Evolutionary conservation across 225 moss, liverwort and hornwort genomes (phyloP).

Genomic region (Polytrichum formosum): DNA sequence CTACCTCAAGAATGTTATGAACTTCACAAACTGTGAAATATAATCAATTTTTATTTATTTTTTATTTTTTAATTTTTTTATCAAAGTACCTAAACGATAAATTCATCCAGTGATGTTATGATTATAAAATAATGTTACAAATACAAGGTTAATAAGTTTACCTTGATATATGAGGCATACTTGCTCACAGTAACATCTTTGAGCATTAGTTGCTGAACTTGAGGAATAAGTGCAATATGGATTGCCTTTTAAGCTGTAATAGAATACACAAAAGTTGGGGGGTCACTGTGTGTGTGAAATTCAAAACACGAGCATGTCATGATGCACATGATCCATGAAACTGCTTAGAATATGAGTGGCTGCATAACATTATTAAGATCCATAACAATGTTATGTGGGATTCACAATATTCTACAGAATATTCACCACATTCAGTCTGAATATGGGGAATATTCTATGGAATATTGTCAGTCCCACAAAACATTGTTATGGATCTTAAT

Average conservation of each 20-base stretch:
- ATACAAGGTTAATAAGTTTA: background rate
- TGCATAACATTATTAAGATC: too few relatives aligned
- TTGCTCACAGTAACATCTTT: slow-evolving; percentile 37
- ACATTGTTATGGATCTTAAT: too few relatives aligned
- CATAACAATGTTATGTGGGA: too few relatives aligned
- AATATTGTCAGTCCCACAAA: too few relatives aligned
- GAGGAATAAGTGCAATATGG: slow-evolving; percentile 29
- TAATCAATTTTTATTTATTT: background rate
- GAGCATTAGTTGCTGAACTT: slow-evolving; percentile 17
- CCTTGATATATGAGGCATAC: slow-evolving; percentile 21
- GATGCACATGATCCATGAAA: too few relatives aligned
- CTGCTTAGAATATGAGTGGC: too few relatives aligned
- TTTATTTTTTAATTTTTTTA: background rate
- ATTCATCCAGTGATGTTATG: background rate
- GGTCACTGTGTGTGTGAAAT: too few relatives aligned
- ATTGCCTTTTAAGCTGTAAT: slow-evolving; percentile 35
- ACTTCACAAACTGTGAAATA: background rate
- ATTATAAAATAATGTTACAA: background rate
- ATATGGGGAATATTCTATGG: too few relatives aligned
- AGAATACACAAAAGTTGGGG: background rate
- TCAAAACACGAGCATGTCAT: too few relatives aligned
- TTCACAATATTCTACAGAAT: too few relatives aligned
- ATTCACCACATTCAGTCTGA: too few relatives aligned
- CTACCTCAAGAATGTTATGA: background rate
- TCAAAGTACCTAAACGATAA: background rate